These are phyloP conservation scores for Ceratonia siliqua DNA, from an alignment of 306 rosid species.

Conservation along the genomic window DNA sequence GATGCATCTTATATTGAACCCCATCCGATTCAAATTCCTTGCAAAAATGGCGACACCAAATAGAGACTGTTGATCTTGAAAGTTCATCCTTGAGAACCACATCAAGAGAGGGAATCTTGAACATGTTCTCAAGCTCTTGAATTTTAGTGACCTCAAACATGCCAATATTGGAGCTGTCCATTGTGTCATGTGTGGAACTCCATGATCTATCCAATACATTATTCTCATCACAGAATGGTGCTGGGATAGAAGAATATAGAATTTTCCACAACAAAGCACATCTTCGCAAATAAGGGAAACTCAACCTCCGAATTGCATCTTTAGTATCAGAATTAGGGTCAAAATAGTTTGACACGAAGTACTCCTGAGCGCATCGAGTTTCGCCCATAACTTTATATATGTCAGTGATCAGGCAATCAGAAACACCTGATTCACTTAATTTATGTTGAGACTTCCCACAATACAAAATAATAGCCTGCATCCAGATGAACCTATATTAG, in stretches of 20 bases:
- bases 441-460: constrained; percentile 50
- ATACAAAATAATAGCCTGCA: constrained; percentile 72
- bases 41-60: constrained; percentile 75
- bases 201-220: constrained; percentile 52
- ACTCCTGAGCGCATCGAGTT: constrained; percentile 48
- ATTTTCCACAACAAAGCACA: constrained; percentile 82
- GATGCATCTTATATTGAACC: constrained; percentile 44
- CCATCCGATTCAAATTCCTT: constrained; percentile 55
- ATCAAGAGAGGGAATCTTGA: constrained; percentile 77
- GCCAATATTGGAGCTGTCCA: constrained; percentile 47
- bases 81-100: constrained; percentile 67
- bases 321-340: constrained; percentile 55
- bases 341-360: constrained; percentile 62
- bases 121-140: constrained; percentile 74
- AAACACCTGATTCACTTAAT: constrained; percentile 44
- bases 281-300: constrained; percentile 87
- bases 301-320: constrained; percentile 61
- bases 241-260: constrained; percentile 58
- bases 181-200: constrained; percentile 45
- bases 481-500: constrained; percentile 33
- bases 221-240: constrained; percentile 67
- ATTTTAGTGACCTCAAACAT: constrained; percentile 58
- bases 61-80: constrained; percentile 56
- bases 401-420: constrained; percentile 72
- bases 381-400: constrained; percentile 58